phyloP scores from a whole-genome alignment of 768 basidiomycete species.

The Hygrocybe punicea region DNA sequence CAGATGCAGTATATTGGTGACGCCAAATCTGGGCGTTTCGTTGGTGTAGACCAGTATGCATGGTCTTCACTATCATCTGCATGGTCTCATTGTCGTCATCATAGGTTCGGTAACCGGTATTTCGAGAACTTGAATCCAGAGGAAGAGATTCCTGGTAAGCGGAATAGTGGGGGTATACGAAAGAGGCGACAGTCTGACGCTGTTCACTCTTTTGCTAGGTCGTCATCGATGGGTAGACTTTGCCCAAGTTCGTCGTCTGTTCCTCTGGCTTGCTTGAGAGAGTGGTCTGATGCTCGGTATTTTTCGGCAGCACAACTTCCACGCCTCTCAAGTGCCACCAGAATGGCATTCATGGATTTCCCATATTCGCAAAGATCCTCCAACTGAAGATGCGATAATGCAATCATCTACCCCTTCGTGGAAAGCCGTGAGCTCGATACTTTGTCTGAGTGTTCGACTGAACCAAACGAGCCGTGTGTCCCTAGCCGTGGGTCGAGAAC shows the following conservation, averaged over 20 bases:
- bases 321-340: slow-evolving; percentile 90
- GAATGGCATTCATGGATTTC: slow-evolving; percentile 97
- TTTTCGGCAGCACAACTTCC: slow-evolving; percentile 63
- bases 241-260: slow-evolving; percentile 57
- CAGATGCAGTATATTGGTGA: slow-evolving; percentile 93
- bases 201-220: slow-evolving; percentile 44
- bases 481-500: slow-evolving; percentile 80
- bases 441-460: not conserved
- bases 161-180: not conserved
- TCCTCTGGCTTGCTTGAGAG: not conserved
- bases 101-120: slow-evolving; percentile 92
- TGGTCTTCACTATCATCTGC: not conserved
- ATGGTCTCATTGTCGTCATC: slow-evolving; percentile 7
- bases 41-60: slow-evolving; percentile 82
- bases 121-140: slow-evolving; percentile 86
- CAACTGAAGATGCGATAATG: slow-evolving; percentile 69
- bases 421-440: slow-evolving; percentile 62
- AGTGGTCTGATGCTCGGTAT: slow-evolving; percentile 3
- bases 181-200: not conserved
- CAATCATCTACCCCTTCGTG: slow-evolving; percentile 69
- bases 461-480: slow-evolving; percentile 3
- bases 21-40: slow-evolving; percentile 75
- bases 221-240: slow-evolving; percentile 97
- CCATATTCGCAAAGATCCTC: slow-evolving; percentile 84
- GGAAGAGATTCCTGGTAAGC: slow-evolving; percentile 84